A percentile compares a stretch with the other conserved stretches of the same genome.
phyloP scores from a whole-genome alignment of 2,329 filamentous ascomycete species.

The Exophiala sp. region DNA sequence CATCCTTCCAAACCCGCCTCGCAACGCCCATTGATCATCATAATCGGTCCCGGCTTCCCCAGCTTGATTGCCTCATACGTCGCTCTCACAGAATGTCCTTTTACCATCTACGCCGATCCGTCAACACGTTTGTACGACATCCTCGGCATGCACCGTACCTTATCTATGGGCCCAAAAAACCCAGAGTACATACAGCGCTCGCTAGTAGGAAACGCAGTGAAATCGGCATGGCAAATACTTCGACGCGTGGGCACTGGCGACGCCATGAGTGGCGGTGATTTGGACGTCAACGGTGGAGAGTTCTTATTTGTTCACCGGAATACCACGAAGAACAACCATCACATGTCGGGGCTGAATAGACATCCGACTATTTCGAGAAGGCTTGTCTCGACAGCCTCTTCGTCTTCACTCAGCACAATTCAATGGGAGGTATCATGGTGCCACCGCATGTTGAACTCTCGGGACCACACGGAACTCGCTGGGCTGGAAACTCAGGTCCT shows the following conservation, averaged over 20 bases:
- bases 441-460: constrained; percentile 74
- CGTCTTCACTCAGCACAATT: constrained; percentile 6
- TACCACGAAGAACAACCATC: neutral
- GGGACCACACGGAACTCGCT: constrained; percentile 71
- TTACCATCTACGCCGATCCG: constrained; percentile 75
- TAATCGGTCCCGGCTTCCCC: constrained; percentile 70
- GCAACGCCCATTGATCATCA: constrained; percentile 53
- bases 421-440: constrained; percentile 71
- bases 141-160: constrained; percentile 66
- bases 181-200: constrained; percentile 64
- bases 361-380: no score
- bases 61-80: constrained; percentile 66
- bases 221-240: constrained; percentile 57
- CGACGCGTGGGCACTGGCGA: constrained; percentile 56
- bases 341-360: constrained; percentile 11
- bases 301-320: constrained; percentile 63
- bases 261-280: constrained; percentile 62
- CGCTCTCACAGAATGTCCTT: constrained; percentile 61
- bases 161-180: constrained; percentile 54
- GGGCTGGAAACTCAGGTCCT: constrained; percentile 50
- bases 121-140: constrained; percentile 62
- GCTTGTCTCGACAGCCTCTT: constrained; percentile 21
- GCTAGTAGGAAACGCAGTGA: constrained; percentile 43
- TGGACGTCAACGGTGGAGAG: constrained; percentile 70
- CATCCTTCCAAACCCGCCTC: constrained; percentile 23